phyloP scores from a whole-genome alignment of 768 basidiomycete species.

The Psilocybe cyanescens region DNA sequence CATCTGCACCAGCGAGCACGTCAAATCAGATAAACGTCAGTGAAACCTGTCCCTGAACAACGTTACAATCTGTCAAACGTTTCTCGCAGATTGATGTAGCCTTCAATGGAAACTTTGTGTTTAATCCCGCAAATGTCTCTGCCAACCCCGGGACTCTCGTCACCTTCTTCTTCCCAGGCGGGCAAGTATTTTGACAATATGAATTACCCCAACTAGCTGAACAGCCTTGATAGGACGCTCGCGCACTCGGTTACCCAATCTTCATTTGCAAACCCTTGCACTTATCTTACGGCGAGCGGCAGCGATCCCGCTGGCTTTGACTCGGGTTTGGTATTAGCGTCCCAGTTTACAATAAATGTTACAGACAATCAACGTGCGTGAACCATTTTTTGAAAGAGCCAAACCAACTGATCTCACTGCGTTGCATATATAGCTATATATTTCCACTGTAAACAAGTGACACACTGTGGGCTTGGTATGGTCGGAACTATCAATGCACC shows the following conservation, averaged over 20 bases:
- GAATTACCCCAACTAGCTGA: neutral
- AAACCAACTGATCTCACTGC: neutral
- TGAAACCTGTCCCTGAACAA: neutral
- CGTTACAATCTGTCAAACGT: neutral
- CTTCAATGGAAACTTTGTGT: slow-evolving; percentile 39
- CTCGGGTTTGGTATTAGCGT: slow-evolving; percentile 46
- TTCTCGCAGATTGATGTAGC: slow-evolving; percentile 47
- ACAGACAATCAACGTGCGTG: slow-evolving; percentile 48
- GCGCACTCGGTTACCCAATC: slow-evolving; percentile 63
- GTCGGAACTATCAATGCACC: slow-evolving; percentile 57
- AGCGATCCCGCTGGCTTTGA: slow-evolving; percentile 51
- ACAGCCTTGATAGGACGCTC: neutral
- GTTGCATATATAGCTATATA: slow-evolving; percentile 48
- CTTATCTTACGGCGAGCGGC: slow-evolving; percentile 42
- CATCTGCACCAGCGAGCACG: slow-evolving; percentile 43
- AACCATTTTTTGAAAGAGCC: neutral
- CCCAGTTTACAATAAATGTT: slow-evolving; percentile 51
- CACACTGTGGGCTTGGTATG: slow-evolving; percentile 55
- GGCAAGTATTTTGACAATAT: slow-evolving; percentile 36
- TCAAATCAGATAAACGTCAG: slow-evolving; percentile 40
- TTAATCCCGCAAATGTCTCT: slow-evolving; percentile 47
- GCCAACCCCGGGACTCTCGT: slow-evolving; percentile 54
- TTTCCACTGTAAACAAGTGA: slow-evolving; percentile 56
- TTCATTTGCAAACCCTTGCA: slow-evolving; percentile 56
- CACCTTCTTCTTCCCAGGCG: slow-evolving; percentile 54